Conservation (phyloP, 2,329 filamentous ascomycete genomes). For the Penicillium sp. region DNA sequence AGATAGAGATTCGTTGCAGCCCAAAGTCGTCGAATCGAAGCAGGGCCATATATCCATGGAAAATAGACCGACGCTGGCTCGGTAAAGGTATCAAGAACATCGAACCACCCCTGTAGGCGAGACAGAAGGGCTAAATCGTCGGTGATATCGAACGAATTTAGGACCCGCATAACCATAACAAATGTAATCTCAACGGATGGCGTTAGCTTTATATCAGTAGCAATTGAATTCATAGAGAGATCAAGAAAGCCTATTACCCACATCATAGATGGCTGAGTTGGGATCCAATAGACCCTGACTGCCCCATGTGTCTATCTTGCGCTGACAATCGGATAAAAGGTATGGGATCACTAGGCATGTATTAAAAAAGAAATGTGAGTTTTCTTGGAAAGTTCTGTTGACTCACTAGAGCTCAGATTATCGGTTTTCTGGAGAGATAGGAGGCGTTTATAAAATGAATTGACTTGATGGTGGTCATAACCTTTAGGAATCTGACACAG, state of each 20-base stretch:
- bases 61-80: background rate
- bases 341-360: slow-evolving; percentile 4
- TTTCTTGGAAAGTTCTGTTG: background rate
- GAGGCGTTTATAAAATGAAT: background rate
- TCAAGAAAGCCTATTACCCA: background rate
- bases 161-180: slow-evolving; percentile 4
- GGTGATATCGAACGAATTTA: slow-evolving; percentile 7
- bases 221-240: background rate
- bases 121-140: background rate
- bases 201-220: background rate
- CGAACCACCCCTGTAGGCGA: slow-evolving; percentile 5
- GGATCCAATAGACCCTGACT: slow-evolving; percentile 2
- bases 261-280: slow-evolving; percentile 8
- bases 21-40: background rate
- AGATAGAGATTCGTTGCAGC: background rate
- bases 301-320: slow-evolving; percentile 2
- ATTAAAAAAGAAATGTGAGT: background rate
- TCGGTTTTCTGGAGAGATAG: background rate
- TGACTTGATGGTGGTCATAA: background rate
- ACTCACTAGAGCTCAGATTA: background rate
- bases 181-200: slow-evolving; percentile 1
- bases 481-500: background rate
- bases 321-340: slow-evolving; percentile 4
- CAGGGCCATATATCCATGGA: background rate
- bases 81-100: slow-evolving; percentile 2